Evolutionary conservation across 2,329 filamentous ascomycete species (phyloP).

Genomic region (Colletotrichum eremochloae): DNA sequence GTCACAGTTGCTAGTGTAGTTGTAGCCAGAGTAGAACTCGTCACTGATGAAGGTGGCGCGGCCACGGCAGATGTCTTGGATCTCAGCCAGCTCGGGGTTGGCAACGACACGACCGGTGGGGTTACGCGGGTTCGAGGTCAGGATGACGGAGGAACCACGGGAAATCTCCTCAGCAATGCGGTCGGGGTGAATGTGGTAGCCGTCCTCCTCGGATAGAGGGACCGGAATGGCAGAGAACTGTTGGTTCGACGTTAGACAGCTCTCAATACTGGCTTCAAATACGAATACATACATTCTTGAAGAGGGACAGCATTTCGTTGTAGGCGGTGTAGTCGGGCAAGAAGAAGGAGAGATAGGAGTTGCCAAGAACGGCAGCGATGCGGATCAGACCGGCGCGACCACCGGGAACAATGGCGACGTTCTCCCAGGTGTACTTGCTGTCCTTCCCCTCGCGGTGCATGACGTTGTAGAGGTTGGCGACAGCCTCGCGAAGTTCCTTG

Average conservation of each 20-base stretch:
- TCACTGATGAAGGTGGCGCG: slow-evolving; percentile 94
- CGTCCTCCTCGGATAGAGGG: slow-evolving; percentile 85
- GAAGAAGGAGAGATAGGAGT: slow-evolving; percentile 93
- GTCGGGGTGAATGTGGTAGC: slow-evolving; percentile 92
- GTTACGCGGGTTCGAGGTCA: slow-evolving; percentile 96
- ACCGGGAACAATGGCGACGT: slow-evolving; percentile 95
- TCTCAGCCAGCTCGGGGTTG: slow-evolving; percentile 87
- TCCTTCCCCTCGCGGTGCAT: slow-evolving; percentile 89
- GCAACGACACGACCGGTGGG: slow-evolving; percentile 90
- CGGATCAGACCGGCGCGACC: slow-evolving; percentile 93
- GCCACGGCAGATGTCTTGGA: slow-evolving; percentile 92
- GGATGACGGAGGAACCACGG: slow-evolving; percentile 86
- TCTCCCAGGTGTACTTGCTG: slow-evolving; percentile 96
- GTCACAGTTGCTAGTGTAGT: slow-evolving; percentile 93
- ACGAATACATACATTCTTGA: slow-evolving; percentile 78
- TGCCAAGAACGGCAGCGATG: slow-evolving; percentile 93
- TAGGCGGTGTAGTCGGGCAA: slow-evolving; percentile 97
- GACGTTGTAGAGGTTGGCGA: slow-evolving; percentile 92
- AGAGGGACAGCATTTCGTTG: slow-evolving; percentile 95
- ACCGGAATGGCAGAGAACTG: slow-evolving; percentile 89
- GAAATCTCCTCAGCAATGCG: slow-evolving; percentile 94
- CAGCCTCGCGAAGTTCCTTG: slow-evolving; percentile 88
- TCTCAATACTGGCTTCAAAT: background rate
- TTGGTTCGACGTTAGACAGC: slow-evolving; percentile 6
- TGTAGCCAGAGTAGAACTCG: slow-evolving; percentile 97